Base-by-base conservation (phyloP, 1,284 basidiomycete species). In the Salmacisia buchloeana region DNA sequence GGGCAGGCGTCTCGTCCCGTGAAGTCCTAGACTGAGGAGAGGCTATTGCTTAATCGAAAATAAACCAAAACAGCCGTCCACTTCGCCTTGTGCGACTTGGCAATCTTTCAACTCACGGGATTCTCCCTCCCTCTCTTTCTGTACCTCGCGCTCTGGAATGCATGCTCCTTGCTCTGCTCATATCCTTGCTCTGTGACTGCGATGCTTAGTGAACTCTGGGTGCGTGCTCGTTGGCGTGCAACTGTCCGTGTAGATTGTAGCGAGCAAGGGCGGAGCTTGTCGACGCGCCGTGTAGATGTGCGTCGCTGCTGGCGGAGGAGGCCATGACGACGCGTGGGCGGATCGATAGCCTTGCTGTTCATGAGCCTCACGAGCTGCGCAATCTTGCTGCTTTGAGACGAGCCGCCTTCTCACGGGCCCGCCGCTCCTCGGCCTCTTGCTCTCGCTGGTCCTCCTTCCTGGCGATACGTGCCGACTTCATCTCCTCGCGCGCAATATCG, bases 381-480 rank as follows among this genome's bases (percentile, higher is more conserved):
- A n/a, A n/a, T n/a, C n/a, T n/a, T n/a, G n/a, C n/a, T n/a, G n/a
- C n/a, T n/a, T n/a, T n/a, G n/a, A n/a, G n/a, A n/a, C 29, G 62
- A 1, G 68, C 52, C 1, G 67, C 57, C 64, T 78, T 78, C 18
- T 71, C 73, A 25, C 66, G 60, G 45, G 72, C 71, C 9, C 65
- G 62, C 56, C 67, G 58, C 27, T 63, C 61, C n/a, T 72, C 69
- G 34, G 62, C 38, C 56, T 65, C 63, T 61, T 75, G 73, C 33
- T 75, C 76, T 25, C 69, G 60, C 60, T 70, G 49, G 59, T 78
- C 76, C 34, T 78, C 76, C 43, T 71, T 64, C 2, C 71, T 61
- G 3, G 71, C 76, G 33, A 69, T 63, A 54, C 60, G 63, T 0
- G 74, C 67, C 35, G 72, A 71, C 23, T 72, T 67, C 54, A 67